Conservation (phyloP, 2,329 filamentous ascomycete species). For the Aspergillus persii region DNA sequence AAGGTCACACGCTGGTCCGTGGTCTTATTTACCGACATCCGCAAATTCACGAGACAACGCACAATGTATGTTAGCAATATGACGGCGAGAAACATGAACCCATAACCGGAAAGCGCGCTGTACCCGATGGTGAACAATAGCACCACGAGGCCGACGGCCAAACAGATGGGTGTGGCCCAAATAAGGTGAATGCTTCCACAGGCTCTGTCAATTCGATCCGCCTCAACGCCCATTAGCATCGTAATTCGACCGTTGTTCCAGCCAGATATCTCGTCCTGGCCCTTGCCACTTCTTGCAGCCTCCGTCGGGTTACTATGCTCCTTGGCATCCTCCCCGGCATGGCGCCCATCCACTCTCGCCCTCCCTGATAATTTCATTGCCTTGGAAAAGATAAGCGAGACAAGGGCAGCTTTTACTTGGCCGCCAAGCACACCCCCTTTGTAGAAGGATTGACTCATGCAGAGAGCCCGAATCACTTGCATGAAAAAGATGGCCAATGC, state of each 20-base stretch:
- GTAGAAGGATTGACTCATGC: conserved; percentile 89
- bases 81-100: conserved; percentile 72
- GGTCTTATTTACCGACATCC: conserved; percentile 82
- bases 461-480: conserved; percentile 78
- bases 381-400: conserved; percentile 87
- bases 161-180: conserved; percentile 80
- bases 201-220: conserved; percentile 86
- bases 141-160: conserved; percentile 74
- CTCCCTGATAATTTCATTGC: conserved; percentile 83
- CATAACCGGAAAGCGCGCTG: conserved; percentile 85
- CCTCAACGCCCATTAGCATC: conserved; percentile 93
- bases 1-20: conserved; percentile 88
- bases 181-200: conserved; percentile 85
- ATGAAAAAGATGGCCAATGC: conserved; percentile 81
- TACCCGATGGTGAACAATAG: conserved; percentile 86
- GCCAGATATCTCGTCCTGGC: conserved; percentile 57
- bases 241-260: conserved; percentile 93
- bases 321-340: conserved; percentile 48
- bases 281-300: conserved; percentile 29
- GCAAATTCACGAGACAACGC: conserved; percentile 69
- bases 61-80: conserved; percentile 77
- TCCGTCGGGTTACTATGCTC: conserved; percentile 43
- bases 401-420: conserved; percentile 75
- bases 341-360: conserved; percentile 76
- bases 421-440: conserved; percentile 89